Base-by-base conservation (phyloP, 805 yeast genomes). In the Clavispora carvajalis region DNA sequence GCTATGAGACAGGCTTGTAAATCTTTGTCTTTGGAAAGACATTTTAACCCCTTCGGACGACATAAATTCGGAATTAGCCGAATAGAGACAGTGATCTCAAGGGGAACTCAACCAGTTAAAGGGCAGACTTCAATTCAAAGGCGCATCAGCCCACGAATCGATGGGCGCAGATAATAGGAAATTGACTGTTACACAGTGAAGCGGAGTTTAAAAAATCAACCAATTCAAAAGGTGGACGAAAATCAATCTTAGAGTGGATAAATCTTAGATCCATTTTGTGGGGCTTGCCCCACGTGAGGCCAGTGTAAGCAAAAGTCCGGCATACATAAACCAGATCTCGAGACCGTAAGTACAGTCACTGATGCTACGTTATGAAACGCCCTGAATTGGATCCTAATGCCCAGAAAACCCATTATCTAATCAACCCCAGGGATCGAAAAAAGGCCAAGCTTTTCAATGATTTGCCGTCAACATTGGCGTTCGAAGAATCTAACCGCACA, bases 331-430 rank as follows among this genome's bases (percentile, higher is more conserved):
- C 19, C 16, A 8, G 18, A 28, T 28, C 18, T 28, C 11, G 12
- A 15, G 12, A 18, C n/a, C n/a, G 31, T 19, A 28, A 16, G 19
- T 15, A 4, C 19, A 15, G 16, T 8, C 8, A 5, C 12, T 16
- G 6, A 8, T 10, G 2, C 19, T 13, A 28, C 31, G 31, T 7
- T 12, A 21, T 21, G 23, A 31, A 31, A 18, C 34, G 34, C 12
- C 15, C 34, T n/a, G 34, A 42, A 21, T 33, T 49, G 40, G 51
- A 49, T 24, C 46, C 47, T 13, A 48, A 45, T 25, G 28, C 43
- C 18, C 69, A 61, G 37, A 60, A 63, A 47, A 58, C 71, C 0
- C 68, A 62, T 46, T 67, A 67, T 47, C 52, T 61, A 37, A 34
- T 63, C 8, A 47, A 44, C 11, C 46, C 56, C 8, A 38, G 38